Percentiles rank a stretch among this genome's conserved stretches.
phyloP scores from a whole-genome alignment of 2,329 filamentous ascomycete species.

The Onygenales sp. region DNA sequence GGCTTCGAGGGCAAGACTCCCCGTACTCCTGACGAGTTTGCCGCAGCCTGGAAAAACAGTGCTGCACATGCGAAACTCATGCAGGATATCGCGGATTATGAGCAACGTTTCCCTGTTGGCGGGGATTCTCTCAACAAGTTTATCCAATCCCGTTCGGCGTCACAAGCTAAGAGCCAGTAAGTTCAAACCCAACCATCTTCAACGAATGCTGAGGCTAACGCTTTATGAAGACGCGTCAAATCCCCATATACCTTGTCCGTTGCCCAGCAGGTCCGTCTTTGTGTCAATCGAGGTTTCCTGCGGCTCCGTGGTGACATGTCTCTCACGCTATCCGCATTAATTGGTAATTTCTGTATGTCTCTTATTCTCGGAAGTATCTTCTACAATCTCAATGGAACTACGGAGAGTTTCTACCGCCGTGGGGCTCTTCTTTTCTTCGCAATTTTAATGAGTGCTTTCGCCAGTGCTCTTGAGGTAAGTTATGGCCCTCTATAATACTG shows the following conservation, averaged over 20 bases:
- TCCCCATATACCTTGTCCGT: constrained; percentile 80
- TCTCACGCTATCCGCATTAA: constrained; percentile 55
- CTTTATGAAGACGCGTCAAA: constrained; percentile 41
- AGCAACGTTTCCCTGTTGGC: constrained; percentile 31
- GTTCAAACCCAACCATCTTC: background rate
- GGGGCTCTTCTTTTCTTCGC: constrained; percentile 79
- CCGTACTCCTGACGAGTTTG: constrained; percentile 62
- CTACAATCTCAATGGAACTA: constrained; percentile 58
- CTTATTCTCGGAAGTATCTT: constrained; percentile 74
- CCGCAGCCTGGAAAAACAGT: constrained; percentile 45
- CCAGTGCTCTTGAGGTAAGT: constrained; percentile 61
- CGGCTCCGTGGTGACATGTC: constrained; percentile 66
- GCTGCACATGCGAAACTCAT: constrained; percentile 35
- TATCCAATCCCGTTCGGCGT: constrained; percentile 26
- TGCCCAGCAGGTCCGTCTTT: constrained; percentile 64
- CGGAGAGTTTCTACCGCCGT: constrained; percentile 65
- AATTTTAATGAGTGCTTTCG: constrained; percentile 75
- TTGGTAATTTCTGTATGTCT: constrained; percentile 63
- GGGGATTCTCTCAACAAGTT: constrained; percentile 5
- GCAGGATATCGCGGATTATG: constrained; percentile 35
- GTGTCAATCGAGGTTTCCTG: constrained; percentile 69
- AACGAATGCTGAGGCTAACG: background rate
- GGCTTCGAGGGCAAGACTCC: constrained; percentile 38
- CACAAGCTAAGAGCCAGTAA: constrained; percentile 33
- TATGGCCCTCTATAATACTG: constrained; percentile 18